phyloP scores from a whole-genome alignment of 257 asterid species.

The Solanum boliviense region DNA sequence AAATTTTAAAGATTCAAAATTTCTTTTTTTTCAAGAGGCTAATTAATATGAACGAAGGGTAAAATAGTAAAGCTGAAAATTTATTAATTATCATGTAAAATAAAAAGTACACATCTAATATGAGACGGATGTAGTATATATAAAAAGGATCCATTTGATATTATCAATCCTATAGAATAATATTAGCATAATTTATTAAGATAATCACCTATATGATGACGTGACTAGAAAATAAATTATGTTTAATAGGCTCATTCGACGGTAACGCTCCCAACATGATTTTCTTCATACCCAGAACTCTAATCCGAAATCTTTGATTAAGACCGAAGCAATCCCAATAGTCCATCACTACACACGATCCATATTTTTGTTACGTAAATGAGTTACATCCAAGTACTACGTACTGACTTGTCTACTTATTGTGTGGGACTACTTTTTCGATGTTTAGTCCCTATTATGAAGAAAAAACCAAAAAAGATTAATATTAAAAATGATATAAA shows the following conservation, averaged over 20 bases:
- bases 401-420: not conserved
- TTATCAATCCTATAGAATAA: not conserved
- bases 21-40: not conserved
- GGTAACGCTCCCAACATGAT: too few species aligned
- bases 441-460: not conserved
- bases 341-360: not conserved
- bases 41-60: not conserved
- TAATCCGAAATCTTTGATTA: too few species aligned
- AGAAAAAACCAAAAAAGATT: not conserved
- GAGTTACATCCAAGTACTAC: not conserved
- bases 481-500: not conserved
- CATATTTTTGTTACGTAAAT: not conserved
- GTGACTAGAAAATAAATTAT: accelerated
- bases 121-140: not conserved
- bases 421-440: not conserved
- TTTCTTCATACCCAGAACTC: accelerated
- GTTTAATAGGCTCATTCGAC: too few species aligned
- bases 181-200: not conserved
- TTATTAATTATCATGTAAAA: not conserved
- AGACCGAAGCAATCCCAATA: too few species aligned
- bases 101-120: not conserved
- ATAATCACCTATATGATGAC: not conserved
- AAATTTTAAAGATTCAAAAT: too few species aligned
- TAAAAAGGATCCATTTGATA: not conserved
- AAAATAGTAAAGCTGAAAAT: not conserved